Evolutionary conservation across 192 early-diverging fungal genomes (phyloP), one percentile per base, ranked within the genome.

Genomic region (Backusella liffmaniae): DNA sequence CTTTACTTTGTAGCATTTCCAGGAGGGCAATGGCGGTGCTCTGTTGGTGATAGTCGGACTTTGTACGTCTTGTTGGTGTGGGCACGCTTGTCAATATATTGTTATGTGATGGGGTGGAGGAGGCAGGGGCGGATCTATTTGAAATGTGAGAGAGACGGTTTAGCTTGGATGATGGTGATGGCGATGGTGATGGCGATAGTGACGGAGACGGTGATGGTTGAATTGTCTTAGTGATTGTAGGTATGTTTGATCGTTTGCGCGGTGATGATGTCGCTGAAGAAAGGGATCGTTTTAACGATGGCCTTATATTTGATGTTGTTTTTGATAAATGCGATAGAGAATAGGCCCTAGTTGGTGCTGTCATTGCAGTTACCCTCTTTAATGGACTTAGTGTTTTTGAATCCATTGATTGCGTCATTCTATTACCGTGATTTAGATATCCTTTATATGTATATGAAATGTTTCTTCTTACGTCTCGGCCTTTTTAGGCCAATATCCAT

Each of bases 391-490:
- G 30, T 35, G 35, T 67, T 21, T 67, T 32, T 36, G 66, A 67
- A 10, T 67, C 35, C 35, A 37, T 69, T 13, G 35, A 69, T 62
- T 62, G 56, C 9, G 26, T 62, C 56, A 62, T 62, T 62, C 56
- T 62, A 62, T 29, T 29, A 62, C 7, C 13, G 8, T 39, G 37
- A 39, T 12, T 44, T 44, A 62, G 29, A 4, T 23, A 26, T 26
- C 21, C 8, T 59, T 12, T 18, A 32, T 32, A 32, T 30, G 1
- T 32, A 32, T 32, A 32, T n/a, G 3, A 32, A 32, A 32, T 32
- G 32, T 3, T 32, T 32, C 32, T 59, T 21, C 75, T 81, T 82
- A 84, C 85, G 42, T 80, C 39, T 84, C 80, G 23, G 78, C 80
- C 8, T 66, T 56, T n/a, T 75, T 73, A 41, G 73, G 71, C 82